Evolutionary conservation across 2,329 filamentous ascomycete genomes (phyloP).

Genomic region (Cladophialophora immunda): DNA sequence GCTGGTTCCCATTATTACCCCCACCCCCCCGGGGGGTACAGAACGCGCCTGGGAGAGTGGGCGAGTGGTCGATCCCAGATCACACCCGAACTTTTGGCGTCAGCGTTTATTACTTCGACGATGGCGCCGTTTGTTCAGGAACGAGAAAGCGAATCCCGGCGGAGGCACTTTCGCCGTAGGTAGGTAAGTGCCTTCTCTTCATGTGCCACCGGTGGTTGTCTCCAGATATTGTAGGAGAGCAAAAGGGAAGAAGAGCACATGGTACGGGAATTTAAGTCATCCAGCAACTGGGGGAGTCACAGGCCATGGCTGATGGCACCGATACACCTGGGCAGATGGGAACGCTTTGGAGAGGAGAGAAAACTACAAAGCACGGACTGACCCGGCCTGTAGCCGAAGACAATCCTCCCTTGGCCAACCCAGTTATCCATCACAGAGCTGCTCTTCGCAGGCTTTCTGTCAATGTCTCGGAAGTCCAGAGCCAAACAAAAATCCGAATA

Average conservation of each 20-base stretch:
- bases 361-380: not conserved
- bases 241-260: not conserved
- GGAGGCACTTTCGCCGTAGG: too few species aligned
- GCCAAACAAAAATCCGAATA: not conserved
- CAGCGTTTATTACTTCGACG: too few species aligned
- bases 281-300: not conserved
- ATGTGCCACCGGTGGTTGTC: too few species aligned
- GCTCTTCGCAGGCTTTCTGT: not conserved
- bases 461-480: not conserved
- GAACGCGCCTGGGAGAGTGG: too few species aligned
- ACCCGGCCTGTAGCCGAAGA: not conserved
- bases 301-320: not conserved
- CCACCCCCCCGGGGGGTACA: too few species aligned
- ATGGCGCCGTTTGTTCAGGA: too few species aligned
- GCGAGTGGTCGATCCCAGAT: too few species aligned
- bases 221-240: not conserved
- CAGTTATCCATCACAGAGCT: not conserved
- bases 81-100: too few species aligned
- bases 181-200: too few species aligned
- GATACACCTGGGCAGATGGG: too few species aligned
- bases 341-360: not conserved
- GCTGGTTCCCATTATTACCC: too few species aligned
- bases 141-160: too few species aligned
- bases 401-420: not conserved
- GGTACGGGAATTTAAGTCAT: not conserved